A percentile compares a stretch with the other conserved stretches of the same genome.
phyloP scores from a whole-genome alignment of 768 basidiomycete species.

The Coprinopsis marcescibilis region DNA sequence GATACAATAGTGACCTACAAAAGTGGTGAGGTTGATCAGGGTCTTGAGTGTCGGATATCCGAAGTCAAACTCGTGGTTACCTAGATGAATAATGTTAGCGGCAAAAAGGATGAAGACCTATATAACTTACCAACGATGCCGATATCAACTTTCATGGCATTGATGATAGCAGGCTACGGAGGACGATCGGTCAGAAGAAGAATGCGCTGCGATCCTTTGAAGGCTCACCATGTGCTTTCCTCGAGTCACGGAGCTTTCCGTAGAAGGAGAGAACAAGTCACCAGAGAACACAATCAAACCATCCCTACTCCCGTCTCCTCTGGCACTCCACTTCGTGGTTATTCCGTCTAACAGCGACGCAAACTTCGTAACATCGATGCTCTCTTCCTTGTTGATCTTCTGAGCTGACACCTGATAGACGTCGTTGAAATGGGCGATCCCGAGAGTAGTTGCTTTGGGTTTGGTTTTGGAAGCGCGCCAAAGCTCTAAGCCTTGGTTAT shows the following conservation, averaged over 20 bases:
- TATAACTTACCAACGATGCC: slow-evolving; percentile 63
- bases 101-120: background rate
- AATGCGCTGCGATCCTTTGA: background rate
- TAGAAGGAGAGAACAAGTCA: slow-evolving; percentile 81
- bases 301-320: slow-evolving; percentile 46
- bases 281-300: slow-evolving; percentile 84
- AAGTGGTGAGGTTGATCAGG: no score
- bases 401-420: background rate
- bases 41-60: no score
- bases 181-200: background rate
- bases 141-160: slow-evolving; percentile 73
- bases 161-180: slow-evolving; percentile 77
- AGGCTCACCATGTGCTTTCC: slow-evolving; percentile 80
- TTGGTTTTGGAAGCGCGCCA: no score
- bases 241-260: slow-evolving; percentile 81
- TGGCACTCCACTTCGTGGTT: slow-evolving; percentile 48
- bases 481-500: no score
- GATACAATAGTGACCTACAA: no score
- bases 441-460: slow-evolving; percentile 1
- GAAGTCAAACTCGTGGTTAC: slow-evolving; percentile 92
- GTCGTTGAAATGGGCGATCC: background rate
- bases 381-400: slow-evolving; percentile 36
- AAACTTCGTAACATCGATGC: slow-evolving; percentile 84
- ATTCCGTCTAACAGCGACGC: slow-evolving; percentile 62
- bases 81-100: slow-evolving; percentile 28